Evolutionary conservation across 495 filamentous ascomycete species (phyloP).

Genomic region (Daldinia caldariorum): DNA sequence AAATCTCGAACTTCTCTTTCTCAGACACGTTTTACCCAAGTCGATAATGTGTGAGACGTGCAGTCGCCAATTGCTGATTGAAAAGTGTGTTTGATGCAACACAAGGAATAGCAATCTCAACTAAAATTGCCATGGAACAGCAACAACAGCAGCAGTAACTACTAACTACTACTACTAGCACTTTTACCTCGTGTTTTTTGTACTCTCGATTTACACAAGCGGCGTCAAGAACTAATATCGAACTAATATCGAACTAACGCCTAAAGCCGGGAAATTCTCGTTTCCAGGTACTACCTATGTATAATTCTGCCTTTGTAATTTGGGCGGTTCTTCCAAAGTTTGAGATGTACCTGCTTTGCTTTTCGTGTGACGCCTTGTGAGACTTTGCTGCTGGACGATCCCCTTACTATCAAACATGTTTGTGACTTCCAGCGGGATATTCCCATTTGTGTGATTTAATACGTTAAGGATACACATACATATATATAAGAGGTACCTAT

Average conservation of each 20-base stretch:
- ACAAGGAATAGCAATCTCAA: constrained; percentile 20
- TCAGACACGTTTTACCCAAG: constrained; percentile 1
- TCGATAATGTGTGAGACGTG: constrained; percentile 21
- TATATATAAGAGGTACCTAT: no score
- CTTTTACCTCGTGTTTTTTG: neutral
- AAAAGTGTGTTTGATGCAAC: constrained; percentile 4
- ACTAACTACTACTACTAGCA: neutral
- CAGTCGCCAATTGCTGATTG: constrained; percentile 10
- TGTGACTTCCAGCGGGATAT: neutral
- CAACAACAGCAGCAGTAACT: no score
- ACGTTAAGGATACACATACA: no score
- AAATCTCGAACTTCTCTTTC: neutral
- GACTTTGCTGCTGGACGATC: neutral
- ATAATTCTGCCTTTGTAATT: neutral
- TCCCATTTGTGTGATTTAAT: neutral
- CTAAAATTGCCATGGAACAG: constrained; percentile 10
- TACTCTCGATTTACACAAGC: constrained; percentile 30
- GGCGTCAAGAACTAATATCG: constrained; percentile 18
- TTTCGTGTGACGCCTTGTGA: constrained; percentile 1
- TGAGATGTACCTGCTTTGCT: neutral
- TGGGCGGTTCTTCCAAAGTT: neutral
- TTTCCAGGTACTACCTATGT: neutral
- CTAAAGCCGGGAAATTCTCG: neutral
- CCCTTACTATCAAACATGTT: neutral
- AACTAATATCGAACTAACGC: constrained; percentile 24